These are phyloP conservation scores for Kwoniella botswanensis DNA, from an alignment of 768 basidiomycete genomes.

Conservation along the genomic window DNA sequence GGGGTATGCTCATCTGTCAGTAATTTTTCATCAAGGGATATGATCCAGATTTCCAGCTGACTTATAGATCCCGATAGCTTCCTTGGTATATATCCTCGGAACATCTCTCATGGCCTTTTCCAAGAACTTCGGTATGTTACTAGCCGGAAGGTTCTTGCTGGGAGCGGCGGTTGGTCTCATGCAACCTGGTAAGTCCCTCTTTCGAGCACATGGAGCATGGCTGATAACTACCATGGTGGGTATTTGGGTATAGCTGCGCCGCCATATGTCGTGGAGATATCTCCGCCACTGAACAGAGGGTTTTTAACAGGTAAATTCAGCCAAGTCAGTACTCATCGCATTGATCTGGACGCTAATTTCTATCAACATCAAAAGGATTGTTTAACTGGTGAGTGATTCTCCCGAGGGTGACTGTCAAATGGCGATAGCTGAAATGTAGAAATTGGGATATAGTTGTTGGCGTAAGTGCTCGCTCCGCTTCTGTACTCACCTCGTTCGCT, in stretches of 20 bases:
- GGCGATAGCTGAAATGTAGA: neutral
- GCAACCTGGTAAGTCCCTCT: slow-evolving; percentile 26
- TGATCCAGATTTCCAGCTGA: too few species aligned
- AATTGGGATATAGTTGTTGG: slow-evolving; percentile 21
- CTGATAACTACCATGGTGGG: neutral
- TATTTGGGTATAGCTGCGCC: slow-evolving; percentile 26
- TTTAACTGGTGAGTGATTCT: slow-evolving; percentile 14
- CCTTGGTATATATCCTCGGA: slow-evolving; percentile 31
- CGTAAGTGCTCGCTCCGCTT: slow-evolving; percentile 1
- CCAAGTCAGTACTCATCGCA: too few species aligned
- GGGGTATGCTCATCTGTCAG: slow-evolving; percentile 39
- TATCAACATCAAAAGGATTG: neutral
- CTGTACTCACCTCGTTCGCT: too few species aligned
- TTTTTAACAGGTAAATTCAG: slow-evolving; percentile 17
- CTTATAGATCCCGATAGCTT: slow-evolving; percentile 8
- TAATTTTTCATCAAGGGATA: neutral
- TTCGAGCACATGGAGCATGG: neutral
- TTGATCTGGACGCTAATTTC: too few species aligned
- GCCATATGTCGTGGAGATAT: slow-evolving; percentile 38
- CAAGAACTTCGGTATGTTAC: slow-evolving; percentile 36
- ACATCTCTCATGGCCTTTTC: slow-evolving; percentile 34
- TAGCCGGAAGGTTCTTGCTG: slow-evolving; percentile 38
- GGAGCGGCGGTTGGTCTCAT: slow-evolving; percentile 38
- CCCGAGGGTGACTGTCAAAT: too few species aligned
- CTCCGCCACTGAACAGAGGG: slow-evolving; percentile 36